phyloP scores from a whole-genome alignment of 108 stramenopile genomes.

The Nitzschia sp. region DNA sequence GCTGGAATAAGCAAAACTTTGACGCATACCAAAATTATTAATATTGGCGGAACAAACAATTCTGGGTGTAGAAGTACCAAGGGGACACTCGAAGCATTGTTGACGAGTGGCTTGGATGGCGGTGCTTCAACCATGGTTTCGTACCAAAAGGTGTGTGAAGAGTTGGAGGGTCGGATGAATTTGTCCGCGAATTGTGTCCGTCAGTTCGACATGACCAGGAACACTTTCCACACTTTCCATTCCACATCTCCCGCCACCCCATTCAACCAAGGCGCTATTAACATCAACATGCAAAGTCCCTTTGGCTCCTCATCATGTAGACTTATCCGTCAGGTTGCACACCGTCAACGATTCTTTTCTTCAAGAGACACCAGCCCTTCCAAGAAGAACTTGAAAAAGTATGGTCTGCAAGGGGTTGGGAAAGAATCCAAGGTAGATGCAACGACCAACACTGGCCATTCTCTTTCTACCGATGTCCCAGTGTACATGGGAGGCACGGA shows the following conservation, averaged over 20 bases:
- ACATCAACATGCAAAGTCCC: neutral
- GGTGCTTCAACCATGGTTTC: too few relatives aligned
- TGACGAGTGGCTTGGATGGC: too few relatives aligned
- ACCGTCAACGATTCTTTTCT: neutral
- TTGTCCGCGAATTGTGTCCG: too few relatives aligned
- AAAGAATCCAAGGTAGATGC: conserved; percentile 37
- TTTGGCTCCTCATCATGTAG: conserved; percentile 2
- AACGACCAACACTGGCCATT: conserved; percentile 60
- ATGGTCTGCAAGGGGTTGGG: conserved; percentile 49
- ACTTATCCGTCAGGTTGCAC: neutral
- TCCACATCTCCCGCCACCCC: neutral
- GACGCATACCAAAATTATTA: conserved; percentile 48
- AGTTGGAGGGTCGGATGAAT: too few relatives aligned
- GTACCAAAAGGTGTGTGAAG: too few relatives aligned
- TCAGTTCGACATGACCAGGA: neutral
- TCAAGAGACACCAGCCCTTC: neutral
- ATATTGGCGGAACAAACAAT: conserved; percentile 49
- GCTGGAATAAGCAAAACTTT: conserved; percentile 71
- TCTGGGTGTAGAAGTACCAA: conserved; percentile 23
- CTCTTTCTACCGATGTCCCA: conserved; percentile 72
- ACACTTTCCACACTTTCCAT: neutral
- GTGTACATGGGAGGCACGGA: conserved; percentile 69
- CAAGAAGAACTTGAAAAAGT: conserved; percentile 27
- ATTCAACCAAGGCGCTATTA: neutral
- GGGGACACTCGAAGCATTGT: neutral